Base-by-base conservation (phyloP, 208 protist species). In the Leishmania lainsoni region DNA sequence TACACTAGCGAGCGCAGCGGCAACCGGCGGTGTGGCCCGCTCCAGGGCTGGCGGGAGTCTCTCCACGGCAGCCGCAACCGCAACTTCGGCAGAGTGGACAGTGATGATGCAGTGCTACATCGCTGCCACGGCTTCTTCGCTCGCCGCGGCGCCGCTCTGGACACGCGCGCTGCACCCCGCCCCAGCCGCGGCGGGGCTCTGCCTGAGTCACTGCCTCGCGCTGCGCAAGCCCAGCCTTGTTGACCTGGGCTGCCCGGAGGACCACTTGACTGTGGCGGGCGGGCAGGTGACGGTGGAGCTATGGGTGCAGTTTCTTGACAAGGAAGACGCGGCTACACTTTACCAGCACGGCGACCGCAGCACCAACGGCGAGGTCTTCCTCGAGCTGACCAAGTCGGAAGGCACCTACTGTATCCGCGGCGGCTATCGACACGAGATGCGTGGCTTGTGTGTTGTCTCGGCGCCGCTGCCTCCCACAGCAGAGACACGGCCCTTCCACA, bases 341-440 rank as follows among this genome's bases (percentile, higher is more conserved):
- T 98, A 98, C 83, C 90, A 93, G 61, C 96, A 98, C 85, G 96
- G 96, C 69, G 93, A 98, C 83, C 87, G 91, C 77, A 90, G 82
- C 78, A 97, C 87, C 17, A 95, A 89, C 82, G 95, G 96, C 17
- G 94, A 98, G 73, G 92, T 98, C 20, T 98, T 98, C 82, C 39
- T 98, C 3, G 96, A 98, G 84, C 92, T 90, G 12, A 84, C 89
- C 32, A 83, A 83, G 48, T 86, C 95, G 29, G 96, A 98, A 48
- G 93, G 93, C 35, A 86, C 87, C 22, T 93, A 83, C 81, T 94
- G 93, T 68, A 85, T 98, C 42, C 91, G 92, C 26, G 96, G 94
- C 69, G 96, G 96, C 48, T 97, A 93, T 81, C 93, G 96, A 5
- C 94, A 97, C 75, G 94, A 97, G 73, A 86, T 86, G 61, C 92